Conservation (phyloP, 441 rosid species). For the Populus trichocarpa region DNA sequence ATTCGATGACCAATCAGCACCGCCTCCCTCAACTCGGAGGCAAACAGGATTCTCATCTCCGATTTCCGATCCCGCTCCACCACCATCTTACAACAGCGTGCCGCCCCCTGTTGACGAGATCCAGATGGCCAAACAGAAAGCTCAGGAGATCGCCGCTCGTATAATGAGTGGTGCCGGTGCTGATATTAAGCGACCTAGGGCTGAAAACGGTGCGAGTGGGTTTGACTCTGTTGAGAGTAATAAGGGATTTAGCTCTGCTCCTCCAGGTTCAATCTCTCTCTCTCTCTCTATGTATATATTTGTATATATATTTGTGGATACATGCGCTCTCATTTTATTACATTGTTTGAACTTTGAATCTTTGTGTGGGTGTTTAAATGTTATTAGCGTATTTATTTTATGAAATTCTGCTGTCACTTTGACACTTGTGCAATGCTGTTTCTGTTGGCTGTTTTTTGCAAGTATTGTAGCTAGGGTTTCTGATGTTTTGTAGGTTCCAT, state of each 20-base stretch:
- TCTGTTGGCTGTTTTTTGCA: not conserved
- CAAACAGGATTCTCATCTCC: slow-evolving; percentile 85
- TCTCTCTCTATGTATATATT: too few species aligned
- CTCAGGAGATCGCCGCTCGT: slow-evolving; percentile 93
- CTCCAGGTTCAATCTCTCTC: slow-evolving; percentile 2
- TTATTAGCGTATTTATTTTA: not conserved
- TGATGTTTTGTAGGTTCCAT: not conserved
- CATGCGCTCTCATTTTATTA: not conserved
- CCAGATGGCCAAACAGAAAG: slow-evolving; percentile 84
- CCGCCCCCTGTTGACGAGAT: slow-evolving; percentile 77
- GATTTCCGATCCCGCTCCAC: slow-evolving; percentile 34
- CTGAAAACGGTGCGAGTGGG: slow-evolving; percentile 64
- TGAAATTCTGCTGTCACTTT: not conserved
- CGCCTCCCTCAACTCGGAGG: slow-evolving; percentile 51
- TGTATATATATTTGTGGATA: not conserved
- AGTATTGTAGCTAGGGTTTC: not conserved
- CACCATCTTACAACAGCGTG: slow-evolving; percentile 64
- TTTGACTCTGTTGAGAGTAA: slow-evolving; percentile 48
- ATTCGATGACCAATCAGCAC: slow-evolving; percentile 67
- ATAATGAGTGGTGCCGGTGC: slow-evolving; percentile 44
- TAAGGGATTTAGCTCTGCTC: slow-evolving; percentile 52
- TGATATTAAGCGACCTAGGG: slow-evolving; percentile 77
- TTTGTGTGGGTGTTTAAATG: not conserved
- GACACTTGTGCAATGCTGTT: not conserved
- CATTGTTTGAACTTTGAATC: not conserved